A percentile compares a stretch with the other conserved stretches of the same genome.
Evolutionary conservation across 2,329 filamentous ascomycete genomes (phyloP).

Genomic region (Pseudopyricularia javanii): DNA sequence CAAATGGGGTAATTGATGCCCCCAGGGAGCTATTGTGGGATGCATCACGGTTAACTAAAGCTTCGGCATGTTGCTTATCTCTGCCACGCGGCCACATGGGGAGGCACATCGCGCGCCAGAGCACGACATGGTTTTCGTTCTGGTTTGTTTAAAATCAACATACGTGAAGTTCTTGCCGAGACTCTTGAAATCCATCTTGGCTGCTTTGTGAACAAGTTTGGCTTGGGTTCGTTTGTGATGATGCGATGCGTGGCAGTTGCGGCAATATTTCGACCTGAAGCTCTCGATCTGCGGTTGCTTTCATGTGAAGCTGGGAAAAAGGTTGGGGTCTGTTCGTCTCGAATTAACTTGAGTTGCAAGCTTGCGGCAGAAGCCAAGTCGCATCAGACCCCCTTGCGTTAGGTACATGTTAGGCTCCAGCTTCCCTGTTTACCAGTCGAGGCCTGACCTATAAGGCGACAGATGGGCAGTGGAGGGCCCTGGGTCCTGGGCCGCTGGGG

Average conservation of each 20-base stretch:
- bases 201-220: conserved; percentile 2
- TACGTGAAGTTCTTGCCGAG: conserved; percentile 45
- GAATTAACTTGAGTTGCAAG: not conserved
- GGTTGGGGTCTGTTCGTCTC: not conserved
- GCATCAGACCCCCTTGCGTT: not conserved
- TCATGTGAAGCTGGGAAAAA: conserved; percentile 1
- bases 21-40: conserved; percentile 41
- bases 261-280: not conserved
- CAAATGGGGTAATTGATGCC: conserved; percentile 81
- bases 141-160: not conserved
- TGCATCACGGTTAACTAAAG: not conserved
- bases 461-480: not conserved
- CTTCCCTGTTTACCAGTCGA: not conserved
- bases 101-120: conserved; percentile 3
- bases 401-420: not conserved
- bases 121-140: no score
- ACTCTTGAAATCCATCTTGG: conserved; percentile 46
- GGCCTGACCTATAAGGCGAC: not conserved
- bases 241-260: not conserved
- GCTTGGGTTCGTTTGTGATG: not conserved
- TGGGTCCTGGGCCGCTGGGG: not conserved
- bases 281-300: not conserved
- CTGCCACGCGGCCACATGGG: not conserved
- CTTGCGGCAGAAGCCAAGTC: not conserved
- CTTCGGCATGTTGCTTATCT: not conserved